A percentile compares a stretch with the other conserved stretches of the same genome.
These are phyloP conservation scores for Fusarium algeriense DNA, from an alignment of 2,329 filamentous ascomycete genomes.

Conservation along the genomic window DNA sequence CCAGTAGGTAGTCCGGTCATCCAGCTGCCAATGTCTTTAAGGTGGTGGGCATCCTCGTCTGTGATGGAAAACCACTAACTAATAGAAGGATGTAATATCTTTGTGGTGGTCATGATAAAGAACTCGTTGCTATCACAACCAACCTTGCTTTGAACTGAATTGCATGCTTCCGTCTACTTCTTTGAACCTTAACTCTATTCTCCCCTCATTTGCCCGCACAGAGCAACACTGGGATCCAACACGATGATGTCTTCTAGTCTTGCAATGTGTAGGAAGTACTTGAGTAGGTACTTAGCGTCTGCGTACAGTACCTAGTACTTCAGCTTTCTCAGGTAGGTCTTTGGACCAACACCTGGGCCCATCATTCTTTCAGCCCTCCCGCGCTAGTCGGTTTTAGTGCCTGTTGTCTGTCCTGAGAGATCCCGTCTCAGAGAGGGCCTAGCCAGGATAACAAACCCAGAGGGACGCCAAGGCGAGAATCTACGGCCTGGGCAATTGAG, in stretches of 20 bases:
- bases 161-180: slow-evolving; percentile 1
- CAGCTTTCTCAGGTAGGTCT: slow-evolving; percentile 17
- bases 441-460: slow-evolving; percentile 24
- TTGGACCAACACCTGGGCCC: slow-evolving; percentile 42
- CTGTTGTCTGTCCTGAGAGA: slow-evolving; percentile 45
- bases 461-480: slow-evolving; percentile 35
- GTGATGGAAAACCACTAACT: slow-evolving; percentile 23
- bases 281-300: background rate
- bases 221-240: background rate
- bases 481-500: slow-evolving; percentile 35
- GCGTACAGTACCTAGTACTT: background rate
- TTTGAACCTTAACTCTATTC: no score
- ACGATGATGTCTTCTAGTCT: slow-evolving; percentile 10
- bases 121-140: background rate
- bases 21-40: slow-evolving; percentile 27
- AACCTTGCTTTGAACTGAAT: background rate
- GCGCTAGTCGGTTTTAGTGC: slow-evolving; percentile 51
- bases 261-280: background rate
- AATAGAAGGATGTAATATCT: slow-evolving; percentile 2
- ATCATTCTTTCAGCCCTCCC: slow-evolving; percentile 55
- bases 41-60: slow-evolving; percentile 30
- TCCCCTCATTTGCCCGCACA: background rate
- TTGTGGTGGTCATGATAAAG: slow-evolving; percentile 1
- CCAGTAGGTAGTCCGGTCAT: slow-evolving; percentile 15
- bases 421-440: slow-evolving; percentile 48